Conservation (phyloP, 139 green algal species). For the Coccomyxa sp. region DNA sequence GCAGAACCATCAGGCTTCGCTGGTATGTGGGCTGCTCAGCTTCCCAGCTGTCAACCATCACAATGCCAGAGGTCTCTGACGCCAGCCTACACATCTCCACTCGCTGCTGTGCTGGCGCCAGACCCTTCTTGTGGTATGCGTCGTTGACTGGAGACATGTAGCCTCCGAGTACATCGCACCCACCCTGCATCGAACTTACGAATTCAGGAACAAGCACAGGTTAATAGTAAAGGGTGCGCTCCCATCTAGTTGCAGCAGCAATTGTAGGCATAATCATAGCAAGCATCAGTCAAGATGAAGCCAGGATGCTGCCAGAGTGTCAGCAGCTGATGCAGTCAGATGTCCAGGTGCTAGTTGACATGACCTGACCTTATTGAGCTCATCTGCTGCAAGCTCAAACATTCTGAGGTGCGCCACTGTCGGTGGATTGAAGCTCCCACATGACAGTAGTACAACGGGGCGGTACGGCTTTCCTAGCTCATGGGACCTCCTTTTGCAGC, state of each 20-base stretch:
- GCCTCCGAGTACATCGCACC: slow-evolving; percentile 64
- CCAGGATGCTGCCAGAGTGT: background rate
- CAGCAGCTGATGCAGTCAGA: background rate
- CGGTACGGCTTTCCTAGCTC: background rate
- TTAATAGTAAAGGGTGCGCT: too few species aligned
- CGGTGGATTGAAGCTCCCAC: slow-evolving; percentile 88
- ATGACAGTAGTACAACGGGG: slow-evolving; percentile 71
- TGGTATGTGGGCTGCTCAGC: slow-evolving; percentile 57
- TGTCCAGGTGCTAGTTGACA: background rate
- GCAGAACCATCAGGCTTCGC: slow-evolving; percentile 62
- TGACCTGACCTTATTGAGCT: slow-evolving; percentile 44
- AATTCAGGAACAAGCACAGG: too few species aligned
- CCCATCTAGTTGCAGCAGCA: too few species aligned
- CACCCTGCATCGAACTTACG: slow-evolving; percentile 32
- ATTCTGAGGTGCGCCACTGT: slow-evolving; percentile 81
- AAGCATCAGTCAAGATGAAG: too few species aligned
- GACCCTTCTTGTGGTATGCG: slow-evolving; percentile 67
- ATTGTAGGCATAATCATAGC: too few species aligned
- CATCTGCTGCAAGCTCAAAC: slow-evolving; percentile 69
- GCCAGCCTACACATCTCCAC: slow-evolving; percentile 64
- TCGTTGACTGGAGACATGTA: slow-evolving; percentile 82
- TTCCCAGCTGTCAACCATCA: slow-evolving; percentile 83
- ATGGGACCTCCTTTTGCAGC: background rate
- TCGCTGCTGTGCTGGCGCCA: slow-evolving; percentile 52
- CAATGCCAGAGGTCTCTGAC: slow-evolving; percentile 12